These are phyloP conservation scores for Microdochium nivale DNA, from an alignment of 2,329 filamentous ascomycete genomes.

Conservation along the genomic window DNA sequence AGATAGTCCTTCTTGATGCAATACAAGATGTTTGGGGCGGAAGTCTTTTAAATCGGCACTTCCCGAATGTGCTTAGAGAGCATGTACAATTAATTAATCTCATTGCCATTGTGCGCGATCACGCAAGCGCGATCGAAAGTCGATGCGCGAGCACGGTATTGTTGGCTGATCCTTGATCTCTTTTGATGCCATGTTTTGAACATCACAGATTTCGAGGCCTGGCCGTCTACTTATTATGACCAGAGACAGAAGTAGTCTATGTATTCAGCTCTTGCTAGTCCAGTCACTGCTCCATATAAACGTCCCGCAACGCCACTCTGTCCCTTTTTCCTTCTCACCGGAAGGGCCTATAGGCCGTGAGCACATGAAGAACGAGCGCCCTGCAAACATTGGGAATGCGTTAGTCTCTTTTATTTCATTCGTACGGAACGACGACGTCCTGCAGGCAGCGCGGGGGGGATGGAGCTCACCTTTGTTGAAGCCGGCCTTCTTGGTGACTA, in stretches of 20 bases:
- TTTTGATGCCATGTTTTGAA: no score
- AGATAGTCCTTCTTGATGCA: slow-evolving; percentile 1
- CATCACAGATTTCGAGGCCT: no score
- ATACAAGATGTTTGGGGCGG: slow-evolving; percentile 6
- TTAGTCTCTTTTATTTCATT: no score
- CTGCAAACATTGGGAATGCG: no score
- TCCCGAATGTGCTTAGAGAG: slow-evolving; percentile 1
- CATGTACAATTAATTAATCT: neutral
- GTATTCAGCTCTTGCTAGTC: slow-evolving; percentile 23
- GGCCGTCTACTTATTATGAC: neutral
- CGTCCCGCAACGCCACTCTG: slow-evolving; percentile 79
- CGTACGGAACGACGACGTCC: no score
- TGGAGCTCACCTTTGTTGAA: slow-evolving; percentile 59
- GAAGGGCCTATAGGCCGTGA: slow-evolving; percentile 71
- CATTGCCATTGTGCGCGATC: neutral
- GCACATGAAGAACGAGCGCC: slow-evolving; percentile 56
- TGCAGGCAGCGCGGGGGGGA: neutral
- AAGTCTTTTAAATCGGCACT: slow-evolving; percentile 2
- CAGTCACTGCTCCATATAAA: slow-evolving; percentile 66
- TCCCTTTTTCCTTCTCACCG: slow-evolving; percentile 74
- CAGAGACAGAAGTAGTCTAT: slow-evolving; percentile 4
- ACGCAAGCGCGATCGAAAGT: no score
- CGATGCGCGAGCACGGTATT: no score
- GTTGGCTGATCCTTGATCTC: no score
- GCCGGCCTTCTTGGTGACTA: slow-evolving; percentile 83